A percentile compares a stretch with the other conserved stretches of the same genome.
phyloP scores from a whole-genome alignment of 768 basidiomycete genomes.

The Trichaptum fuscoviolaceum region DNA sequence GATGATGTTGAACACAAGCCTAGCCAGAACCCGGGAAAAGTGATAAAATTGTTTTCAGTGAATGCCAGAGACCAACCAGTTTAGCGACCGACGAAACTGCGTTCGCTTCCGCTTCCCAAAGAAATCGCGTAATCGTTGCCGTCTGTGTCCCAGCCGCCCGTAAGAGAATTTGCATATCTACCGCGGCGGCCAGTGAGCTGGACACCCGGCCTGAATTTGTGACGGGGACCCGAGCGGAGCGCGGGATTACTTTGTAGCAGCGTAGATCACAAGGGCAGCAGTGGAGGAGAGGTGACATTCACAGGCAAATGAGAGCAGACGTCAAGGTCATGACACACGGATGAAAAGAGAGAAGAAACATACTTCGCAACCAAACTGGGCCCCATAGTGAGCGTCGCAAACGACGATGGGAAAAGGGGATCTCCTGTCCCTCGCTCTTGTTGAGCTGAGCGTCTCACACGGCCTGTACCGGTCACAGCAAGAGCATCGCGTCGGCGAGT shows the following conservation, averaged over 20 bases:
- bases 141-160: slow-evolving; percentile 4
- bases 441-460: neutral
- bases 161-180: neutral
- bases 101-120: slow-evolving; percentile 2
- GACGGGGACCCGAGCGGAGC: neutral
- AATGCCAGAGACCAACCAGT: neutral
- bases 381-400: slow-evolving; percentile 57
- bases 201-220: neutral
- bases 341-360: slow-evolving; percentile 15
- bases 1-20: neutral
- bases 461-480: neutral
- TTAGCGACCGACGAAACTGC: neutral
- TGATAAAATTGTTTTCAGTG: neutral
- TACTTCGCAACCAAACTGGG: slow-evolving; percentile 61
- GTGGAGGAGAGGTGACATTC: neutral
- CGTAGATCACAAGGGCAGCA: neutral
- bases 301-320: neutral
- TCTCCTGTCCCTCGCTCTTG: slow-evolving; percentile 61
- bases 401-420: slow-evolving; percentile 80
- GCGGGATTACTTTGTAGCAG: slow-evolving; percentile 1
- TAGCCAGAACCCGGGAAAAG: neutral
- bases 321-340: slow-evolving; percentile 2
- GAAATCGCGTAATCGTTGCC: neutral
- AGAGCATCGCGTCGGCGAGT: neutral
- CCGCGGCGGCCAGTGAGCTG: neutral